Evolutionary conservation across 257 asterid species (phyloP), one percentile per base, ranked within the genome.

Genomic region (Ajuga chamaepitys): DNA sequence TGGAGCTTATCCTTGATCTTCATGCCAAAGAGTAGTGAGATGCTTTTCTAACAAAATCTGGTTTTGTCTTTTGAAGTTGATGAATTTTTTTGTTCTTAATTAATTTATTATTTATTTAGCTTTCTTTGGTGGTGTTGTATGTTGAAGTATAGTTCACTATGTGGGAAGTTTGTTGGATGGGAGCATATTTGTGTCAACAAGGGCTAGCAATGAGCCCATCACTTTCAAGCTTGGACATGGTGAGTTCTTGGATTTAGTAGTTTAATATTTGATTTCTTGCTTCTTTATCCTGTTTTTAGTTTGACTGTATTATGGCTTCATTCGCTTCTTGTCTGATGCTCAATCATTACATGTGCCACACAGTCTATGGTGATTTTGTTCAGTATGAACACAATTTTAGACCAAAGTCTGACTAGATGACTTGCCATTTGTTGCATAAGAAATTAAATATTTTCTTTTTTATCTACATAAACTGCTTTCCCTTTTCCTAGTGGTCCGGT

Each of bases 211-310:
- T 48, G 78, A 66, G 66, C 82, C 93, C 21, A 5, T 74, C 51
- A 77, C 83, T 42, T 73, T 75, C 74, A 83, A 76, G 79, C 89
- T 87, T 68, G 89, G 88, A 60, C 69, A 77, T 37, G 83, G 95
- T 84, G 63, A 75, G 85, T 50, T 65, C 22, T 61, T 52, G 24
- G 21, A 22, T 48, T 66, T 54, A n/a, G n/a, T 35, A 3, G 7
- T 37, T 53, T 55, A 21, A 13, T 3, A 26, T 70, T 9, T 20
- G 3, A 17, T 12, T 58, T 53, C 17, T 44, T 60, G 32, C 48
- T 40, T 28, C 5, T 34, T 35, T 20, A 13, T 25, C 24, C 21
- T 30, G 7, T 1, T 34, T 58, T 14, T 34, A 35, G 28, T 57
- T 46, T 64, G 22, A 10, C 64, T 40, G 14, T 34, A 14, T 41